Percentiles rank a stretch among this genome's conserved stretches.
Conservation (phyloP, 306 rosid genomes). For the Rubus parviflorus region DNA sequence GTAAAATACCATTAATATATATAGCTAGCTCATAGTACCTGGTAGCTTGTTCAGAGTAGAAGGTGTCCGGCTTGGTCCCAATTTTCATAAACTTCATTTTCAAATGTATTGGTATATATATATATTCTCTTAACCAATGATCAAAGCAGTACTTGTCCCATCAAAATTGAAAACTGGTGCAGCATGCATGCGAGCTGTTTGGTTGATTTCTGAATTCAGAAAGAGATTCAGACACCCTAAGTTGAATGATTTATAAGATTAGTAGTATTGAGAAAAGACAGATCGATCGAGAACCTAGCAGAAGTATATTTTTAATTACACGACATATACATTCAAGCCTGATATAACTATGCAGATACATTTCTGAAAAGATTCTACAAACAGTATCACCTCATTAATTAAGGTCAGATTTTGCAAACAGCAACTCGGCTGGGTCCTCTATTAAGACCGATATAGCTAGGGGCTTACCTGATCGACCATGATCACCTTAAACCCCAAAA, state of each 20-base stretch:
- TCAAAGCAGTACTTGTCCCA: slow-evolving; percentile 30
- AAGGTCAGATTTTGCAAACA: background rate
- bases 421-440: too few species aligned
- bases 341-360: background rate
- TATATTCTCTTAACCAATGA: slow-evolving; percentile 27
- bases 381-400: background rate
- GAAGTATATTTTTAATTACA: background rate
- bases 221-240: background rate
- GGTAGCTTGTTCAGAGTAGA: slow-evolving; percentile 82
- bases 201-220: background rate
- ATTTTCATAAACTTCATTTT: slow-evolving; percentile 97
- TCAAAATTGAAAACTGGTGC: slow-evolving; percentile 15
- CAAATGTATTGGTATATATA: background rate
- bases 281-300: background rate
- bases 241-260: background rate
- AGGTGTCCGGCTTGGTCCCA: slow-evolving; percentile 90
- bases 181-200: background rate
- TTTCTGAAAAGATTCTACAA: background rate
- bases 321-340: background rate
- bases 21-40: slow-evolving; percentile 43
- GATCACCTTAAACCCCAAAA: background rate
- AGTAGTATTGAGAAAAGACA: background rate
- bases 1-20: background rate
- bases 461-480: background rate
- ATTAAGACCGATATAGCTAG: background rate